phyloP scores from a whole-genome alignment of 768 basidiomycete genomes.

The Pholiota microspora region DNA sequence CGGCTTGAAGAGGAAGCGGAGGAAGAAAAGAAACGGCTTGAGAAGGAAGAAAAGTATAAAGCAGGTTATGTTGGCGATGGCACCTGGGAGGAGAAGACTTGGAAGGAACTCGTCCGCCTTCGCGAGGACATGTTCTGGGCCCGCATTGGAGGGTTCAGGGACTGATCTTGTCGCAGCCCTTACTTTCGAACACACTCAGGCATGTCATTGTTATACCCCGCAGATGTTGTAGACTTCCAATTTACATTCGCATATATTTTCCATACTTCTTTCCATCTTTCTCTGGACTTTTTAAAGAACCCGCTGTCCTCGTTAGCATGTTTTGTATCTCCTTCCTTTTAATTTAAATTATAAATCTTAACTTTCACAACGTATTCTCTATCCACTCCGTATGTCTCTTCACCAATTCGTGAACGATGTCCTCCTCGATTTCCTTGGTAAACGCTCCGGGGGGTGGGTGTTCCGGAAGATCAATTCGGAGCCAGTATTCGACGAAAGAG shows the following conservation, averaged over 20 bases:
- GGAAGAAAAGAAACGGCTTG: constrained; percentile 1
- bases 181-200: neutral
- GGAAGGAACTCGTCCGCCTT: constrained; percentile 73
- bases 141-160: constrained; percentile 54
- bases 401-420: constrained; percentile 78
- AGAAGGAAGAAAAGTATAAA: constrained; percentile 15
- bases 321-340: neutral
- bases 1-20: constrained; percentile 9
- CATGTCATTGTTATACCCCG: no score
- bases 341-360: constrained; percentile 2
- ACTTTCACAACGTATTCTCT: constrained; percentile 11
- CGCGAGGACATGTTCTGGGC: constrained; percentile 90
- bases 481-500: constrained; percentile 56
- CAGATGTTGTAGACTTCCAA: no score
- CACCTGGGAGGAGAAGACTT: constrained; percentile 85
- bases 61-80: constrained; percentile 58
- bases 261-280: neutral
- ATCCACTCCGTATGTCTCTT: constrained; percentile 76
- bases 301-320: neutral
- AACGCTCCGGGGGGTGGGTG: constrained; percentile 30
- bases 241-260: no score
- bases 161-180: constrained; percentile 11
- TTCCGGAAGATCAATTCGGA: constrained; percentile 51
- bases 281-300: neutral
- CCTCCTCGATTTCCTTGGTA: constrained; percentile 88